Base-by-base conservation (phyloP, 2,329 filamentous ascomycete genomes). In the Verticillium longisporum region DNA sequence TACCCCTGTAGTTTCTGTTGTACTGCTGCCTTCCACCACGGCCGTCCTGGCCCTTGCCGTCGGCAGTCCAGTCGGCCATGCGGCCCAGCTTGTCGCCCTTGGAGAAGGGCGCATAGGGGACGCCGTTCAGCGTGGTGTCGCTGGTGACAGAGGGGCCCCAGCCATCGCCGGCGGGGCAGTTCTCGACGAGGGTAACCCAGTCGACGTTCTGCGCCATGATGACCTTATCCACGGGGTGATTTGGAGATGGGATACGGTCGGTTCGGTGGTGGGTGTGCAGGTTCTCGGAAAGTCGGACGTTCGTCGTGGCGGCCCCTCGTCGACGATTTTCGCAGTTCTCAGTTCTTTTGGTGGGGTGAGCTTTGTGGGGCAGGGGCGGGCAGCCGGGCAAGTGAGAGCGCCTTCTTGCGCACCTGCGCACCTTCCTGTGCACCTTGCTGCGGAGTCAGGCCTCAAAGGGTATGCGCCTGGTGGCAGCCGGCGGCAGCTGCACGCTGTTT, bases 71-170 rank as follows among this genome's bases (percentile, higher is more conserved):
- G 82, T 99, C 95, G 64, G 95, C 95, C 93, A 99, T 98, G 75
- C 95, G 93, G 72, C 95, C 95, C 63, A 99, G 83, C 84, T 97
- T 98, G 82, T 99, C 95, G 74, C 92, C 92, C 80, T 99, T 99
- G 68, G 93, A 97, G 83, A 95, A 99, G 64, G 95, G 95, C 69
- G 95, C 95, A 77, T 97, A 99, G 45, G 95, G 95, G 57, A 98
- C 92, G 74, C 95, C 95, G 74, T 96, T 88, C 71, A 98, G 85
- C 64, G 91, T 97, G 66, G 91, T 96, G 75, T 97, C 91, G 70
- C 80, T 86, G 63, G 92, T 89, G 68, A 89, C 86, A 64, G 90
- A 77, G 60, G 94, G 94, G 63, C 95, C 95, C 95, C 95, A 99
- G 76, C 88, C 85, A 70, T 91, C 88, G 72, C 88, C 88, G 61